Percentiles rank a stretch among this genome's conserved stretches.
These are phyloP conservation scores for Circinella minor DNA, from an alignment of 371 early-diverging fungal genomes.

Conservation along the genomic window DNA sequence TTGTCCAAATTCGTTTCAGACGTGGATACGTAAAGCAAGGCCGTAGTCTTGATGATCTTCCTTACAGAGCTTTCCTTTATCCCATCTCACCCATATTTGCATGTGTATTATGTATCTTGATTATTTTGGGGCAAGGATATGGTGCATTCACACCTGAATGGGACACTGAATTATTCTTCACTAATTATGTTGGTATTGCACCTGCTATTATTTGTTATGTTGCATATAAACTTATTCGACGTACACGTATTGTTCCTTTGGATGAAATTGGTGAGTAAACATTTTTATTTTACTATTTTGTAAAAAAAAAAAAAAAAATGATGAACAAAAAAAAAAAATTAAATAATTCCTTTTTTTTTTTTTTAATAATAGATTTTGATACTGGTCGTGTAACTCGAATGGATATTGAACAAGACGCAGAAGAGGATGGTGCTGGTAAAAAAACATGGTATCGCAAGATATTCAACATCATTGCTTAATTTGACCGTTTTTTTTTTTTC, in stretches of 20 bases:
- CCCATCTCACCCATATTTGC: constrained; percentile 66
- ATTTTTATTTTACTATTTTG: not conserved
- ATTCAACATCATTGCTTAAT: constrained; percentile 17
- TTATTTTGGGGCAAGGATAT: constrained; percentile 61
- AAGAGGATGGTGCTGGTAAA: constrained; percentile 13
- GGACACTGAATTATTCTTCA: constrained; percentile 24
- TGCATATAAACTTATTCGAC: constrained; percentile 42
- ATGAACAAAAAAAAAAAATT: too few relatives aligned
- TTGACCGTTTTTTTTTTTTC: not conserved
- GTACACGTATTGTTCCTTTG: constrained; percentile 57
- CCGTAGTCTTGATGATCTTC: constrained; percentile 59
- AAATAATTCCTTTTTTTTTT: not conserved
- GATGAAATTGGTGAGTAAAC: constrained; percentile 50
- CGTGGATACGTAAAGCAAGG: constrained; percentile 73
- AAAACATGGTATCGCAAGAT: constrained; percentile 20
- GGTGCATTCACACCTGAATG: constrained; percentile 33
- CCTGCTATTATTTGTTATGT: constrained; percentile 42
- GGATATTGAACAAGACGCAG: constrained; percentile 39
- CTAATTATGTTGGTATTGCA: constrained; percentile 39
- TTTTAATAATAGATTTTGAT: constrained; percentile 27
- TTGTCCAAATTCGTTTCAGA: constrained; percentile 80
- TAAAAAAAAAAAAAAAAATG: not conserved
- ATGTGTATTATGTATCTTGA: constrained; percentile 40
- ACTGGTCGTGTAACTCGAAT: constrained; percentile 36
- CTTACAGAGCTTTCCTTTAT: constrained; percentile 68